A percentile compares a stretch with the other conserved stretches of the same genome.
Conservation (phyloP, 2,329 filamentous ascomycete species). For the Arthrobotrys conoides region DNA sequence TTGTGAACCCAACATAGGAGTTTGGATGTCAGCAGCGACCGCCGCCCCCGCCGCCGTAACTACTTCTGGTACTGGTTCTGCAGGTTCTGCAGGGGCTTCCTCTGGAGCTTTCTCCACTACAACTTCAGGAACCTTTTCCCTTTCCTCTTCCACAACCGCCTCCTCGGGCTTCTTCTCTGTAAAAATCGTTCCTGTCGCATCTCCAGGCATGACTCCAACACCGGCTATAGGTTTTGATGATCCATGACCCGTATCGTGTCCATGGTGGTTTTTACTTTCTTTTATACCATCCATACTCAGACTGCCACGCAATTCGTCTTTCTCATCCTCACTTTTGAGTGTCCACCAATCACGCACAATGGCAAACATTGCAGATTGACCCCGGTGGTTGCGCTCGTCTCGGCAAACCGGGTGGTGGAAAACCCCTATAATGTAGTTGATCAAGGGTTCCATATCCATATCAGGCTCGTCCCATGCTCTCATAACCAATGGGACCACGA, state of each 20-base stretch:
- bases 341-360: conserved; percentile 87
- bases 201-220: conserved; percentile 48
- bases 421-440: conserved; percentile 82
- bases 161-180: conserved; percentile 38
- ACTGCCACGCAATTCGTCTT: conserved; percentile 58
- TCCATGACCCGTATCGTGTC: conserved; percentile 61
- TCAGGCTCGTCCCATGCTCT: conserved; percentile 93
- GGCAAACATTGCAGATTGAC: conserved; percentile 89
- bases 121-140: conserved; percentile 13
- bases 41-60: conserved; percentile 65
- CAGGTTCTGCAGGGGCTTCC: conserved; percentile 34
- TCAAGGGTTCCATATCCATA: conserved; percentile 84
- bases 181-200: conserved; percentile 52
- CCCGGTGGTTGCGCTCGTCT: conserved; percentile 77
- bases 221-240: conserved; percentile 54
- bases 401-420: conserved; percentile 93
- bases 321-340: conserved; percentile 69
- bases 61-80: conserved; percentile 29
- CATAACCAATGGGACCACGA: conserved; percentile 82
- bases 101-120: conserved; percentile 31
- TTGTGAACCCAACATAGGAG: conserved; percentile 73
- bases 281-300: conserved; percentile 62
- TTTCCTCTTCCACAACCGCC: conserved; percentile 12
- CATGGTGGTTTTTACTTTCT: conserved; percentile 59
- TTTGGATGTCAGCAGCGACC: conserved; percentile 77